Base-by-base conservation (phyloP, 176 grass and related monocot species). In the Cenchrus fungigraminus region DNA sequence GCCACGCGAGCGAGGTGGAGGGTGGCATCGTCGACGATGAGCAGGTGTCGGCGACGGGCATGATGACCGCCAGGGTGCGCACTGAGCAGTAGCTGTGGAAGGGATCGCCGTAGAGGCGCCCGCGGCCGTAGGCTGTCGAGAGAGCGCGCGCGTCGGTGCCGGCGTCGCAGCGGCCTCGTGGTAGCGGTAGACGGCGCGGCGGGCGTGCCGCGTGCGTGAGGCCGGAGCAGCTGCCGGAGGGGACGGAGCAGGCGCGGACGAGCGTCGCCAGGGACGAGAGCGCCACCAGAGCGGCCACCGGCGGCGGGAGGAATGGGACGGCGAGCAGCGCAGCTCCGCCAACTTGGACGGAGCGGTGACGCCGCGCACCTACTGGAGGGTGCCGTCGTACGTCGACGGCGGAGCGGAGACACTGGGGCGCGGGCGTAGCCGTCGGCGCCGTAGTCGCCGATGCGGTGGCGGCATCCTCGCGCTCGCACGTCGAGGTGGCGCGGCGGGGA, bases 221-320 rank as follows among this genome's bases (percentile, higher is more conserved):
- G 37, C 37, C 37, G 4, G 37, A 40, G 37, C 4, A 72, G 20
- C 69, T 25, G 6, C 45, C 45, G 22, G 9, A 28, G 22, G 22
- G 60, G 37, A 40, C 10, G 6, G 44, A 5, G 3, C 68, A 49
- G 44, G 44, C 69, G 44, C 6, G 4, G 45, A 6, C 45, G 10
- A 11, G 69, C 8, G 44, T 12, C 44, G 45, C 69, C 45, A 72
- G 4, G 45, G 45, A 72, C 5, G 45, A 72, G 20, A 72, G 10
- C 45, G 11, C 20, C 45, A 50, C 45, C 69, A 50, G 9, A 66
- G 64, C 64, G 5, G 64, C 9, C 9, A 72, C 10, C 19, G 45
- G 69, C 8, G n/a, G 69, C 69, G 69, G 69, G 11, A 72, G 69
- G 69, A 72, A 50, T 5, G 45, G 44, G 45, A 72, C n/a, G 69